phyloP scores from a whole-genome alignment of 2,329 filamentous ascomycete species.

The Stagonosporopsis cucurbitacearum region DNA sequence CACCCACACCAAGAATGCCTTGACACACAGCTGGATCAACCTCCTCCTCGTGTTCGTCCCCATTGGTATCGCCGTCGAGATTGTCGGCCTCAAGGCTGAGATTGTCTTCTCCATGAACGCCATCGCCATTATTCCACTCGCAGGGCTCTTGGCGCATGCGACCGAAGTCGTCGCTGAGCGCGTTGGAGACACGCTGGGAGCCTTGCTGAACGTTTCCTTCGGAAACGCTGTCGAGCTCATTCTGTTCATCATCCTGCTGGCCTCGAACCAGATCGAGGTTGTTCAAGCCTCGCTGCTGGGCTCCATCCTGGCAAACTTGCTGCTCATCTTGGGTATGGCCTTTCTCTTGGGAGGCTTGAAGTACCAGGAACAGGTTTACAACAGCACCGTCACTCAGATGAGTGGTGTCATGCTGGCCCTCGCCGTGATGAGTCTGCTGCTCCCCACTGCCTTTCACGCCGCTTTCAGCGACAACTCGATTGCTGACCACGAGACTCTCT shows the following conservation, averaged over 20 bases:
- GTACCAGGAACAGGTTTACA: conserved; percentile 92
- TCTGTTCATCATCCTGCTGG: conserved; percentile 55
- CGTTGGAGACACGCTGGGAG: conserved; percentile 58
- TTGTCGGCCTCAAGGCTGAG: conserved; percentile 48
- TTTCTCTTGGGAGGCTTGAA: conserved; percentile 86
- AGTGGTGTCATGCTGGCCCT: conserved; percentile 90
- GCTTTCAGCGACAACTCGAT: conserved; percentile 70
- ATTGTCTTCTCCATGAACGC: conserved; percentile 61
- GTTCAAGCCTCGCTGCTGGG: conserved; percentile 90
- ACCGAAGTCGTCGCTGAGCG: conserved; percentile 58
- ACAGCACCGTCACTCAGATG: conserved; percentile 95
- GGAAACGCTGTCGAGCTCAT: conserved; percentile 61
- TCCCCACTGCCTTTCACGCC: conserved; percentile 93
- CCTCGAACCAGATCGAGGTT: conserved; percentile 79
- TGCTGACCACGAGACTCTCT: conserved; percentile 75
- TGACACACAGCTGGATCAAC: conserved; percentile 80
- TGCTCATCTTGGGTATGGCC: conserved; percentile 90
- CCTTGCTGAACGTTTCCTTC: conserved; percentile 60
- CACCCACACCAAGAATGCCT: conserved; percentile 62
- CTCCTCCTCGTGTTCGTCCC: conserved; percentile 79
- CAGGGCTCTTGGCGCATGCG: conserved; percentile 57
- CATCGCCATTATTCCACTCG: conserved; percentile 59
- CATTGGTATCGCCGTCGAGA: conserved; percentile 71
- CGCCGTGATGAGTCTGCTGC: conserved; percentile 84
- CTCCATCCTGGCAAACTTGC: conserved; percentile 85